These are phyloP conservation scores for Sclerotinia glacialis DNA, from an alignment of 2,329 filamentous ascomycete species.

Conservation along the genomic window DNA sequence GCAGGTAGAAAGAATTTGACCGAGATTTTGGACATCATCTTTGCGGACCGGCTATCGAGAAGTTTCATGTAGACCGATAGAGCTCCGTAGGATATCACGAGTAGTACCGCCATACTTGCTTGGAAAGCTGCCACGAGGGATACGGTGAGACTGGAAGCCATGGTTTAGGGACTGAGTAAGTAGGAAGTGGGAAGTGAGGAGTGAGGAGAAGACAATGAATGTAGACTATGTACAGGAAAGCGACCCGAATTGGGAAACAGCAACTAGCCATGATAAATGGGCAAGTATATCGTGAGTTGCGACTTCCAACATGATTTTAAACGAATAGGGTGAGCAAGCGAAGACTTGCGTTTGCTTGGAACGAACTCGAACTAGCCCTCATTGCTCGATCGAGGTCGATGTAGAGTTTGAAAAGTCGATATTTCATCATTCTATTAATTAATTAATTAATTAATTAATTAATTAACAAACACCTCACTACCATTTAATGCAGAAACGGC, in stretches of 20 bases:
- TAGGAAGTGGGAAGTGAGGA: no score
- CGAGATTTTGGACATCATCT: slow-evolving; percentile 47
- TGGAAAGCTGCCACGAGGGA: slow-evolving; percentile 48
- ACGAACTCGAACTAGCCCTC: no score
- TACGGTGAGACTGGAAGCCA: slow-evolving; percentile 36
- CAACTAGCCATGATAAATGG: neutral
- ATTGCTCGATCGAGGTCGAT: no score
- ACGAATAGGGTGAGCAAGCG: no score
- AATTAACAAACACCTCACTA: no score
- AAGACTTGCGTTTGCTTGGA: no score
- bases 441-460: no score
- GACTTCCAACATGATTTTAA: neutral
- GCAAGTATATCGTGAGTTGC: neutral
- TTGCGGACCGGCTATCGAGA: slow-evolving; percentile 41
- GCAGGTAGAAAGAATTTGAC: slow-evolving; percentile 49
- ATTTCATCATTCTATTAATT: no score
- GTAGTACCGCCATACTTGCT: slow-evolving; percentile 48
- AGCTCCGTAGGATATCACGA: slow-evolving; percentile 47
- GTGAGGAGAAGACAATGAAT: neutral
- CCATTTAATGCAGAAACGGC: no score
- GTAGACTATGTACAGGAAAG: no score
- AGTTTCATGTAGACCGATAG: slow-evolving; percentile 44
- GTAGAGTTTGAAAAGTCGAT: no score
- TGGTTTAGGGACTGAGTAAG: neutral
- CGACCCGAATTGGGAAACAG: neutral